A percentile compares a stretch with the other conserved stretches of the same genome.
These are phyloP conservation scores for Neonectria sp. DNA, from an alignment of 2,329 filamentous ascomycete genomes.

Conservation along the genomic window DNA sequence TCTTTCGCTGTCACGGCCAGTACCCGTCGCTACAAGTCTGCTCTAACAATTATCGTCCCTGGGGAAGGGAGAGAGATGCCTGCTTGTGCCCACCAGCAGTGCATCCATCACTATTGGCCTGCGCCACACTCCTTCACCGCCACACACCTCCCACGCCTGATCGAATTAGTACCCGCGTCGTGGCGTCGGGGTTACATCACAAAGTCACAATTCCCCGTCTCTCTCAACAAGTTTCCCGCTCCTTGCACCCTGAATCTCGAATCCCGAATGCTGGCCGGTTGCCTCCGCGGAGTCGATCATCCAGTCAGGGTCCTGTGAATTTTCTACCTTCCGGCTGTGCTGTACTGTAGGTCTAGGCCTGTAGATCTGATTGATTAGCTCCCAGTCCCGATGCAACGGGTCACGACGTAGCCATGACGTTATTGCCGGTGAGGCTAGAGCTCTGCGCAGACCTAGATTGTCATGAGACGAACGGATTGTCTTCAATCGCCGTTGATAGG, in stretches of 20 bases:
- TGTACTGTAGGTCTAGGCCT: too few species aligned
- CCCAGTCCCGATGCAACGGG: constrained; percentile 7
- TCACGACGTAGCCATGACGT: constrained; percentile 33
- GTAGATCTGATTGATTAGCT: constrained; percentile 6
- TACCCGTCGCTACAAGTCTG: constrained; percentile 37
- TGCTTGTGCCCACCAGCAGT: background rate
- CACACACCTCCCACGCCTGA: constrained; percentile 1
- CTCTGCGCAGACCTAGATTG: background rate
- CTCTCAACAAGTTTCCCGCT: constrained; percentile 32
- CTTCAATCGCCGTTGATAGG: background rate
- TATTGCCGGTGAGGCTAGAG: background rate
- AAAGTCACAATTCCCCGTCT: constrained; percentile 25
- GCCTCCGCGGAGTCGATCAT: background rate
- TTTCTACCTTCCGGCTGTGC: background rate
- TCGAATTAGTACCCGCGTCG: background rate
- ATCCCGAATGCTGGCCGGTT: constrained; percentile 10
- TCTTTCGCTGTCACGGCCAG: constrained; percentile 9
- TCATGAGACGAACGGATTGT: constrained; percentile 1
- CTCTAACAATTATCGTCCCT: constrained; percentile 36
- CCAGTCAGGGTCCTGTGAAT: constrained; percentile 1
- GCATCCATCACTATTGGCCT: background rate
- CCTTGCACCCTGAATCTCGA: constrained; percentile 7
- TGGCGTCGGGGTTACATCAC: background rate
- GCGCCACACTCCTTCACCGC: constrained; percentile 24
- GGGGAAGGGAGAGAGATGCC: background rate